Evolutionary conservation across 1,139 yeast genomes (phyloP).

Genomic region (Zygosaccharomyces pseudobailii): DNA sequence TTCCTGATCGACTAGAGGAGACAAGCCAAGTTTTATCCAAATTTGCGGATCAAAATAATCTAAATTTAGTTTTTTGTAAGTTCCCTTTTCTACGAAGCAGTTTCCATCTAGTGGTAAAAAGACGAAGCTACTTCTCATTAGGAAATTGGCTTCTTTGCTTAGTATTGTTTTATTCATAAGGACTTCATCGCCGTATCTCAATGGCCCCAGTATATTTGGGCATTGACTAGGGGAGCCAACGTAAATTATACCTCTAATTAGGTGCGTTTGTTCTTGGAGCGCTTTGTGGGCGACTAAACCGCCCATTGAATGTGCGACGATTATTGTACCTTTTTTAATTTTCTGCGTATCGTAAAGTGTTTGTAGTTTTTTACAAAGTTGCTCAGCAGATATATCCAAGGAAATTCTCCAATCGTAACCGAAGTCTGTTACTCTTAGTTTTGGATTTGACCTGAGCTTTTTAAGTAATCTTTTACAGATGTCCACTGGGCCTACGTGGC

Average conservation of each 20-base stretch:
- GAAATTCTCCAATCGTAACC: constrained; percentile 93
- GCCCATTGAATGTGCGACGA: constrained; percentile 92
- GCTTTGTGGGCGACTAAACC: constrained; percentile 81
- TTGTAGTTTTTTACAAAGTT: constrained; percentile 46
- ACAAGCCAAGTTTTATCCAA: constrained; percentile 73
- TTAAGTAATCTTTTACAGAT: constrained; percentile 59
- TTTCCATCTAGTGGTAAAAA: constrained; percentile 74
- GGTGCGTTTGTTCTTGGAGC: constrained; percentile 58
- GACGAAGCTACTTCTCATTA: constrained; percentile 79
- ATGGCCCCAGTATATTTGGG: constrained; percentile 80
- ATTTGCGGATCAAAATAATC: constrained; percentile 76
- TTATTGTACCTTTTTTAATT: constrained; percentile 48
- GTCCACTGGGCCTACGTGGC: constrained; percentile 86
- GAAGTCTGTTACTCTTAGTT: constrained; percentile 62
- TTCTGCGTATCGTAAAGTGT: constrained; percentile 39
- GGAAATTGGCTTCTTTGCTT: constrained; percentile 76
- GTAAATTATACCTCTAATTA: constrained; percentile 69
- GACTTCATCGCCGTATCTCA: constrained; percentile 76
- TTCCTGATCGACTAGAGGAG: constrained; percentile 62
- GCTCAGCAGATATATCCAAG: constrained; percentile 48
- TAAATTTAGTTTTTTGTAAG: constrained; percentile 54
- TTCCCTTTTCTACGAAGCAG: constrained; percentile 59
- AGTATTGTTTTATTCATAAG: constrained; percentile 67
- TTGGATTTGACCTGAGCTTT: constrained; percentile 52
- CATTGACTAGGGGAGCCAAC: constrained; percentile 85